Percentiles rank a stretch among this genome's conserved stretches.
Evolutionary conservation across 1,139 yeast species (phyloP).

Genomic region (Geotrichum histeridarum): DNA sequence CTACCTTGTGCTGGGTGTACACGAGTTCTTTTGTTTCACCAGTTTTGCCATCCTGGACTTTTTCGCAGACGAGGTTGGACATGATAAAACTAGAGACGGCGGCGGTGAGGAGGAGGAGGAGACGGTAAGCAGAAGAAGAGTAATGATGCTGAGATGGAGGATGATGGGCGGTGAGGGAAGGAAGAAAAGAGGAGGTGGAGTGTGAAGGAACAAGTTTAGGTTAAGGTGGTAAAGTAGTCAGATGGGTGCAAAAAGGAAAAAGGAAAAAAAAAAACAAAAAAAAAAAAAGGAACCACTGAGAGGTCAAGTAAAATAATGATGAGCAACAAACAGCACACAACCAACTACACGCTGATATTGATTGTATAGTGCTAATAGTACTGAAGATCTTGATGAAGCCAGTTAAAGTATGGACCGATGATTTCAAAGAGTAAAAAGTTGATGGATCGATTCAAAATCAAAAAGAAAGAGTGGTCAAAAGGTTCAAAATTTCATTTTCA

Average conservation of each 20-base stretch:
- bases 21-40: constrained; percentile 58
- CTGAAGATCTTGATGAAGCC: too few relatives aligned
- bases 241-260: background rate
- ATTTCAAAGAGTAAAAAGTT: background rate
- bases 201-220: background rate
- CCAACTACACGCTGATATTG: too few relatives aligned
- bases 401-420: too few relatives aligned
- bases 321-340: background rate
- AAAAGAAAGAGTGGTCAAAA: too few relatives aligned
- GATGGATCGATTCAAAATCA: too few relatives aligned
- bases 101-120: background rate
- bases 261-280: background rate
- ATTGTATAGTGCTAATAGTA: too few relatives aligned
- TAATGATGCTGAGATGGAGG: constrained; percentile 13
- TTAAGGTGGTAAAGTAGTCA: background rate
- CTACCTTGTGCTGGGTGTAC: constrained; percentile 75
- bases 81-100: constrained; percentile 16
- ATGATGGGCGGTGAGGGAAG: background rate
- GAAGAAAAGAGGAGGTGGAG: background rate
- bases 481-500: background rate
- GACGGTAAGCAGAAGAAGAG: background rate
- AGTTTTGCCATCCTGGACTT: constrained; percentile 69
- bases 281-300: background rate
- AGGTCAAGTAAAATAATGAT: background rate
- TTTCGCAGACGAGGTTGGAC: constrained; percentile 58